Evolutionary conservation across 768 basidiomycete species (phyloP), one percentile per base, ranked within the genome.

Genomic region (Suillus occidentalis): DNA sequence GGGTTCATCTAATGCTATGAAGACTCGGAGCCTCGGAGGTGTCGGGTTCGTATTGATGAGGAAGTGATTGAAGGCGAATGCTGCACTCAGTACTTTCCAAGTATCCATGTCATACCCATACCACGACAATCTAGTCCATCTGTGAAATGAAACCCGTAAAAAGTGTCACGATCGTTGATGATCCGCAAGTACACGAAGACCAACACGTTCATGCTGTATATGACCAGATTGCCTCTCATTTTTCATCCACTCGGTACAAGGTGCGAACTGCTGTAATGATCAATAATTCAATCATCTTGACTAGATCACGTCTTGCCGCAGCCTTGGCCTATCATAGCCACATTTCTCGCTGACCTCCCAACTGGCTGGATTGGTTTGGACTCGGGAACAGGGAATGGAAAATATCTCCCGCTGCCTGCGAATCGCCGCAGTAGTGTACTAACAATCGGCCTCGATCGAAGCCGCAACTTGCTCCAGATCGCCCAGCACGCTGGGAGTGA

Each of bases 311-410:
- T 16, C 62, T n/a, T 39, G 49, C n/a, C n/a, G n/a, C 62, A 95
- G 94, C 93, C 93, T 66, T 97, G 94, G 95, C 95, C 96, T 6
- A 85, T 97, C 66, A 89, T 96, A 56, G 84, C 87, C 18, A 72
- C 78, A 49, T 97, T 97, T 75, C 81, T 97, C 31, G 81, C 84
- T 8, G 85, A 83, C 49, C 73, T 97, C 16, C 85, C 90, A 16
- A 78, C 87, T 22, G 90, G 94, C 31, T 93, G 88, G 80, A 80
- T 97, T 42, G 97, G 97, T 13, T 83, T 99, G 31, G 97, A 99
- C 75, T 91, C 94, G 31, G 97, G 97, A 6, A 94, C 94, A 31
- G 97, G 97, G 1, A 99, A 99, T 70, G 97, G 97, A 53, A 99
- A 99, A 83, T 99, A 99, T 78, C 85, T 99, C 2, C 89, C 92